phyloP scores from a whole-genome alignment of 1,284 basidiomycete genomes.

The Gomphus sp. region DNA sequence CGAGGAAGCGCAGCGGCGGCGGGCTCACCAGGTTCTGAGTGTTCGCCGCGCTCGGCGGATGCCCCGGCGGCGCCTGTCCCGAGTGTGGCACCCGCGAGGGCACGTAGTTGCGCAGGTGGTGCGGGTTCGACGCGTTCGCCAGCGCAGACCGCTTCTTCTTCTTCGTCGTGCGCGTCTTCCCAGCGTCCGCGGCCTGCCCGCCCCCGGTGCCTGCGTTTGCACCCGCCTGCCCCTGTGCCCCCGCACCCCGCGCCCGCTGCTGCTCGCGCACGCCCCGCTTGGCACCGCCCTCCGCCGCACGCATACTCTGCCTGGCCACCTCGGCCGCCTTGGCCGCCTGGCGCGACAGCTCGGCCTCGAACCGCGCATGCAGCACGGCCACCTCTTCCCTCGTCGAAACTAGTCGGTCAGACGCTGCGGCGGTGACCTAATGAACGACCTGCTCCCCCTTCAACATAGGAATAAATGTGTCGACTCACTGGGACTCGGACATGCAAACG shows the following conservation, averaged over 20 bases:
- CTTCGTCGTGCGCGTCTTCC: slow-evolving; percentile 31
- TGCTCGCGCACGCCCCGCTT: slow-evolving; percentile 9
- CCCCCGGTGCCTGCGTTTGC: slow-evolving; percentile 2
- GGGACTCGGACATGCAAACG: slow-evolving; percentile 48
- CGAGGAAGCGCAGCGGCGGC: slow-evolving; percentile 53
- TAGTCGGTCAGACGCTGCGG: slow-evolving; percentile 59
- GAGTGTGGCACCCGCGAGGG: slow-evolving; percentile 62
- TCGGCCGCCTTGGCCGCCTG: slow-evolving; percentile 52
- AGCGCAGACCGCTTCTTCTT: slow-evolving; percentile 85
- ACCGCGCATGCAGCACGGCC: slow-evolving; percentile 48
- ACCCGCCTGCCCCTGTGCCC: slow-evolving; percentile 14
- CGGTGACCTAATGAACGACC: slow-evolving; percentile 13
- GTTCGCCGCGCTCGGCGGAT: slow-evolving; percentile 28
- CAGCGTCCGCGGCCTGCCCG: not conserved
- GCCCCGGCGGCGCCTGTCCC: slow-evolving; percentile 25
- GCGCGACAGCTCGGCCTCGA: slow-evolving; percentile 60
- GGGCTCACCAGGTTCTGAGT: slow-evolving; percentile 45
- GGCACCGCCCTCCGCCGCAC: slow-evolving; percentile 13
- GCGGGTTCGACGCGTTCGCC: slow-evolving; percentile 84
- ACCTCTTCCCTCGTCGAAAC: slow-evolving; percentile 60
- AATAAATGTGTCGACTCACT: slow-evolving; percentile 47
- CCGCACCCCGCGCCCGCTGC: no score
- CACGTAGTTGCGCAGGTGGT: slow-evolving; percentile 82
- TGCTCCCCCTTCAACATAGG: slow-evolving; percentile 16
- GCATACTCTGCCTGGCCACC: slow-evolving; percentile 24